Conservation (phyloP, 768 basidiomycete species). For the Tremella yokohamensis region DNA sequence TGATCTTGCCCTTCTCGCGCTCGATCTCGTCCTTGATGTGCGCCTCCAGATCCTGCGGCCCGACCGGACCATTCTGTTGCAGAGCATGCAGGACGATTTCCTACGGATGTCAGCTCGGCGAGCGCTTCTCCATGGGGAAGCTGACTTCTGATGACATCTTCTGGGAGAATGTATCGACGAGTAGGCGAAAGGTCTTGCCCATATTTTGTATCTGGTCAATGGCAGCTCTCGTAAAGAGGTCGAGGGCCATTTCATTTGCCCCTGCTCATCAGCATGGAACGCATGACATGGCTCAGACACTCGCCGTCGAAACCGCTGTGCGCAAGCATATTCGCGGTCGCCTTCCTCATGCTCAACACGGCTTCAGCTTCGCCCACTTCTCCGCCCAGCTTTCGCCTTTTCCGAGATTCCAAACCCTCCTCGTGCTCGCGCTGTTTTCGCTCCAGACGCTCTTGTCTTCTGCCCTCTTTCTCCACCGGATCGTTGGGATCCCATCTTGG, state of each 20-base stretch:
- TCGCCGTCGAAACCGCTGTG: constrained; percentile 88
- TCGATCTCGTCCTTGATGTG: constrained; percentile 87
- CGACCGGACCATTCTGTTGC: constrained; percentile 79
- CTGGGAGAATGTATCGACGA: constrained; percentile 73
- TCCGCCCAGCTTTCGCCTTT: constrained; percentile 31
- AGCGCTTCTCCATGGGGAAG: neutral
- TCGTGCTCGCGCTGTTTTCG: constrained; percentile 18
- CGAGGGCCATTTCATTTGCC: constrained; percentile 69
- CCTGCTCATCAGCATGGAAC: constrained; percentile 51
- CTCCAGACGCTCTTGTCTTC: constrained; percentile 19
- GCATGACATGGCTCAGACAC: constrained; percentile 32
- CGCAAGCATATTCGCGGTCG: constrained; percentile 59
- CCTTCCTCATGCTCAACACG: constrained; percentile 29
- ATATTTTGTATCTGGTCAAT: constrained; percentile 80
- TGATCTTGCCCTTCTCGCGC: constrained; percentile 70
- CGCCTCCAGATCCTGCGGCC: constrained; percentile 72
- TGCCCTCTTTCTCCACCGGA: constrained; percentile 65
- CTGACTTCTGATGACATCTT: constrained; percentile 80
- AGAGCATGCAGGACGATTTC: constrained; percentile 90
- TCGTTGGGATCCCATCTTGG: constrained; percentile 54
- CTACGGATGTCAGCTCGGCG: constrained; percentile 52
- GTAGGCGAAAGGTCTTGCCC: constrained; percentile 75
- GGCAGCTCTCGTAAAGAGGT: constrained; percentile 71
- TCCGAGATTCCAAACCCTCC: constrained; percentile 23
- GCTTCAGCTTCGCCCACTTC: constrained; percentile 42